Percentiles rank a stretch among this genome's conserved stretches.
These are phyloP conservation scores for Ustilago crameri DNA, from an alignment of 1,284 basidiomycete species.

Conservation along the genomic window DNA sequence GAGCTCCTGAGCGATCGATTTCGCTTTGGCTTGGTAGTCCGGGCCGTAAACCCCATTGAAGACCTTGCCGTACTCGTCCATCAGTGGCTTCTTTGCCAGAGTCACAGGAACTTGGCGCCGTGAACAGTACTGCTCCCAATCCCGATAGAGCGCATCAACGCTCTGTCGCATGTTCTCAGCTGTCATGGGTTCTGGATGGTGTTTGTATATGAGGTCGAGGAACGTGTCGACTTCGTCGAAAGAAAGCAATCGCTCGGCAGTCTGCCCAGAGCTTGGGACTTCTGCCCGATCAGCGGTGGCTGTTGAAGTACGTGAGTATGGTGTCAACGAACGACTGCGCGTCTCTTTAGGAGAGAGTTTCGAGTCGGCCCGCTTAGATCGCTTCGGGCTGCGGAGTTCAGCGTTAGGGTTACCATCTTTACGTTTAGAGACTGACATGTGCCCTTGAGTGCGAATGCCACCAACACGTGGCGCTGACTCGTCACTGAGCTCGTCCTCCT, in stretches of 20 bases:
- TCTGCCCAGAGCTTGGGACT: neutral
- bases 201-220: slow-evolving; percentile 42
- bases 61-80: slow-evolving; percentile 49
- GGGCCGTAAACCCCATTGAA: slow-evolving; percentile 42
- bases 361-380: slow-evolving; percentile 7
- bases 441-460: slow-evolving; percentile 1
- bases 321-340: slow-evolving; percentile 17
- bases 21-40: slow-evolving; percentile 26
- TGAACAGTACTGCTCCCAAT: slow-evolving; percentile 36
- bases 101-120: slow-evolving; percentile 24
- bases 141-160: slow-evolving; percentile 38
- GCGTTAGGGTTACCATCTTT: slow-evolving; percentile 5
- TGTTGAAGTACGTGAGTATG: slow-evolving; percentile 1
- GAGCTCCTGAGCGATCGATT: slow-evolving; percentile 37
- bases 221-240: slow-evolving; percentile 38
- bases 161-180: slow-evolving; percentile 46
- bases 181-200: slow-evolving; percentile 43
- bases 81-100: slow-evolving; percentile 40
- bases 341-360: slow-evolving; percentile 8
- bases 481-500: slow-evolving; percentile 43
- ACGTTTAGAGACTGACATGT: slow-evolving; percentile 9
- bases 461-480: slow-evolving; percentile 1
- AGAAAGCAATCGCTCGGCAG: slow-evolving; percentile 16
- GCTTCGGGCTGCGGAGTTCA: slow-evolving; percentile 13
- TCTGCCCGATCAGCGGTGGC: neutral